phyloP scores from a whole-genome alignment of 129 eudicot species.

The Mikania micrantha region DNA sequence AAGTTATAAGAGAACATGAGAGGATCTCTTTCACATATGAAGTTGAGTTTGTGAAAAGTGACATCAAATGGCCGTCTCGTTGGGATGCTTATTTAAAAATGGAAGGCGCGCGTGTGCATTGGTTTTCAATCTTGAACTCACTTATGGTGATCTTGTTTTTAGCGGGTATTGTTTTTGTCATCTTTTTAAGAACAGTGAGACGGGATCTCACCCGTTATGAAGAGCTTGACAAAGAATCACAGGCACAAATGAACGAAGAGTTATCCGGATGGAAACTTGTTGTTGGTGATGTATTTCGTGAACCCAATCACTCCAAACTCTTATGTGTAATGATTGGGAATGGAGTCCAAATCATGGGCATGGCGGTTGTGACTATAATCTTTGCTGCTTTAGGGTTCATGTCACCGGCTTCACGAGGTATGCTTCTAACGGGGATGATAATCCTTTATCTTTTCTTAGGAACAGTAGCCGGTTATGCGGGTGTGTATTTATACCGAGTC shows the following conservation, averaged over 20 bases:
- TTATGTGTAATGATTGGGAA: constrained; percentile 49
- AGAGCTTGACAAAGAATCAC: constrained; percentile 64
- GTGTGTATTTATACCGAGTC: constrained; percentile 16
- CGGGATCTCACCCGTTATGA: constrained; percentile 54
- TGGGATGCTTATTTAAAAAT: constrained; percentile 62
- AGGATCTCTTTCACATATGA: constrained; percentile 49
- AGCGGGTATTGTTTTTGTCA: constrained; percentile 59
- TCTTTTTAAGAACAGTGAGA: constrained; percentile 53
- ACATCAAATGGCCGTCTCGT: constrained; percentile 51
- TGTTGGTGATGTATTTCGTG: constrained; percentile 55
- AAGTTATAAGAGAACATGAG: constrained; percentile 50
- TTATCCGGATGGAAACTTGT: constrained; percentile 62
- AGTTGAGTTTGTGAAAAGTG: constrained; percentile 55
- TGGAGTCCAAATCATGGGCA: constrained; percentile 51
- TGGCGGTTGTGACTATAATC: constrained; percentile 40
- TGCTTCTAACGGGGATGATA: constrained; percentile 23
- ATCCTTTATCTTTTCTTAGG: constrained; percentile 12
- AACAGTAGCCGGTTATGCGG: not conserved
- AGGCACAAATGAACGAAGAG: constrained; percentile 66
- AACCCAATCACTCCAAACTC: constrained; percentile 41
- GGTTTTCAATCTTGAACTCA: constrained; percentile 57
- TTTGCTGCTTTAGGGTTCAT: constrained; percentile 12
- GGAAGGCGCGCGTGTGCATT: constrained; percentile 58
- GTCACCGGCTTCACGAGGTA: constrained; percentile 23
- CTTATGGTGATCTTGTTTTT: constrained; percentile 52